Evolutionary conservation across 495 filamentous ascomycete genomes (phyloP).

Genomic region (Oleoguttula mirabilis): DNA sequence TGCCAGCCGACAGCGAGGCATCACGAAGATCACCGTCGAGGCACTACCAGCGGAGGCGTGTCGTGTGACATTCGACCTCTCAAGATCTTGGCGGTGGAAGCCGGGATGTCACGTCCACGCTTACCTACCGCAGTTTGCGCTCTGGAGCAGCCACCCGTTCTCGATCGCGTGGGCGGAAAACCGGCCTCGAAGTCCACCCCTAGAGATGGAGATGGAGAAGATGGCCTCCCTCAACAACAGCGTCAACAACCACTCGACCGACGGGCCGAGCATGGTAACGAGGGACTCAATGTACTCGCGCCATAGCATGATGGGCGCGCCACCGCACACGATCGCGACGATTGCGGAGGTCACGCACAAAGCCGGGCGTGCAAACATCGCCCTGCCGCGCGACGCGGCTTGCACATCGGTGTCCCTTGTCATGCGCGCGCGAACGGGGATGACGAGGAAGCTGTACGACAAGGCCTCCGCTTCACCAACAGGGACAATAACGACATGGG

Average conservation of each 20-base stretch:
- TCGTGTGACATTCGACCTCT: conserved; percentile 40
- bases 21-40: conserved; percentile 40
- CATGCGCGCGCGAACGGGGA: conserved; percentile 42
- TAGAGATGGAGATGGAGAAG: conserved; percentile 19
- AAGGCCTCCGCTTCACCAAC: conserved; percentile 32
- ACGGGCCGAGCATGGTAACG: conserved; percentile 4
- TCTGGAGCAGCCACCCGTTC: conserved; percentile 48
- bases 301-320: neutral
- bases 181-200: neutral
- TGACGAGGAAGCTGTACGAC: conserved; percentile 41
- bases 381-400: conserved; percentile 20
- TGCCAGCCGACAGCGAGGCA: conserved; percentile 20
- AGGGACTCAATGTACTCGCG: conserved; percentile 5
- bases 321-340: conserved; percentile 23
- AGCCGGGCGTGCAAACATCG: conserved; percentile 6
- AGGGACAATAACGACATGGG: conserved; percentile 34
- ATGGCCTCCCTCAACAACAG: neutral
- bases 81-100: conserved; percentile 37
- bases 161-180: conserved; percentile 41
- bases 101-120: conserved; percentile 47
- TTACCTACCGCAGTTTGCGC: conserved; percentile 39
- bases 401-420: conserved; percentile 39
- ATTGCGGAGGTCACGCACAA: conserved; percentile 22
- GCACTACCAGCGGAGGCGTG: conserved; percentile 39
- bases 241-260: neutral